phyloP scores from a whole-genome alignment of 495 filamentous ascomycete genomes.

The Rostrohypoxylon terebratum region DNA sequence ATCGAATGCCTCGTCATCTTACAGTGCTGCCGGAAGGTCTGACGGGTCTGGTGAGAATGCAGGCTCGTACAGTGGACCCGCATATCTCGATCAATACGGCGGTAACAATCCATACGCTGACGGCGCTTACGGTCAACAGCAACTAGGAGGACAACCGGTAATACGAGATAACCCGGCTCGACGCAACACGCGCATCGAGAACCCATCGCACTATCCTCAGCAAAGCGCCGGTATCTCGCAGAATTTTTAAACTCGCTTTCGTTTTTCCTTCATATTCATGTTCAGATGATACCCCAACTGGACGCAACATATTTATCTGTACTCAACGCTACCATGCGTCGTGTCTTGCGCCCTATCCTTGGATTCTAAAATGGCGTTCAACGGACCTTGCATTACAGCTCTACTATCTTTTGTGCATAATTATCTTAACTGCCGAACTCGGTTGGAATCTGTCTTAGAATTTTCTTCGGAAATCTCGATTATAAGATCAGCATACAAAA shows the following conservation, averaged over 20 bases:
- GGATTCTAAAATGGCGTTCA: conserved; percentile 39
- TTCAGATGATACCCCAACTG: conserved; percentile 47
- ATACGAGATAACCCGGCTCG: conserved; percentile 94
- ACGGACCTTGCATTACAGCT: conserved; percentile 35
- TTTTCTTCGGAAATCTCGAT: conserved; percentile 19
- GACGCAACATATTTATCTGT: conserved; percentile 28
- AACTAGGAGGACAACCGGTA: conserved; percentile 73
- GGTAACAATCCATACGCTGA: conserved; percentile 61
- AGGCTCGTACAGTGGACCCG: conserved; percentile 58
- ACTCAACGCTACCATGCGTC: conserved; percentile 35
- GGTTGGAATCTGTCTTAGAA: conserved; percentile 23
- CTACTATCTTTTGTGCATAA: conserved; percentile 44
- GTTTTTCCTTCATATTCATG: conserved; percentile 18
- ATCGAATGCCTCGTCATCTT: conserved; percentile 96
- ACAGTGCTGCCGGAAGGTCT: conserved; percentile 84
- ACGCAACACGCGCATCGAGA: conserved; percentile 94
- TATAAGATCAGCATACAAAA: conserved; percentile 26
- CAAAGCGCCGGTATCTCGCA: conserved; percentile 98
- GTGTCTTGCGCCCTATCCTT: conserved; percentile 24
- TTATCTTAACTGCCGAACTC: conserved; percentile 26
- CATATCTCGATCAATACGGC: conserved; percentile 67
- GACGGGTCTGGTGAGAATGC: conserved; percentile 83
- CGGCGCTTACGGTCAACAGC: conserved; percentile 48
- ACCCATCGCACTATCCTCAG: conserved; percentile 83
- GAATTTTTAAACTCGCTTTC: conserved; percentile 76